Percentiles rank a stretch among this genome's conserved stretches.
These are phyloP conservation scores for Aspergillus hortae DNA, from an alignment of 2,329 filamentous ascomycete species.

Conservation along the genomic window DNA sequence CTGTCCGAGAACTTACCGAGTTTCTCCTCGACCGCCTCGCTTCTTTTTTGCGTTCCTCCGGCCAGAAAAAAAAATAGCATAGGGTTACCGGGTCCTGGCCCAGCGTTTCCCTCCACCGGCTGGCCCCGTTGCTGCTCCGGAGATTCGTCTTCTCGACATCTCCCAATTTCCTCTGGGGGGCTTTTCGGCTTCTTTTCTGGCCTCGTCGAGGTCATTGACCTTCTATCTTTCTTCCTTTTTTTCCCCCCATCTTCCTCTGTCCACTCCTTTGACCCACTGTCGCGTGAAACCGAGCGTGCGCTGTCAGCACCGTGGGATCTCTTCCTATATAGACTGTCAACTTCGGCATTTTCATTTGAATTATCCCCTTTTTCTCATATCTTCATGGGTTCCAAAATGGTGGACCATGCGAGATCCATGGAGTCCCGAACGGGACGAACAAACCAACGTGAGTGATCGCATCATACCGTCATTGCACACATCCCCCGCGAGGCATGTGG, in stretches of 20 bases:
- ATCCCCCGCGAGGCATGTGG: slow-evolving; percentile 12
- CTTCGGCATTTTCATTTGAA: not conserved
- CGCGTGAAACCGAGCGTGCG: slow-evolving; percentile 11
- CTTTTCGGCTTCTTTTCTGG: slow-evolving; percentile 9
- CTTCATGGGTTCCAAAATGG: slow-evolving; percentile 23
- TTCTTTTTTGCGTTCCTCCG: slow-evolving; percentile 8
- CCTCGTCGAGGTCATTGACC: slow-evolving; percentile 10
- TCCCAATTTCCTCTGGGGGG: slow-evolving; percentile 2
- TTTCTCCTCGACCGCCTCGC: slow-evolving; percentile 25
- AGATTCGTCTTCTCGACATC: slow-evolving; percentile 2
- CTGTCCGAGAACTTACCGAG: slow-evolving; percentile 23
- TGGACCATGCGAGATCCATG: slow-evolving; percentile 44
- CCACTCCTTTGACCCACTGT: slow-evolving; percentile 15
- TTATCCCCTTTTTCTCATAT: slow-evolving; percentile 6
- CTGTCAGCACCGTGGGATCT: slow-evolving; percentile 5
- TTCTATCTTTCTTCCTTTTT: slow-evolving; percentile 3
- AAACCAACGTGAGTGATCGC: slow-evolving; percentile 47
- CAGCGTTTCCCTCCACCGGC: slow-evolving; percentile 11
- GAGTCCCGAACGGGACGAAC: slow-evolving; percentile 46
- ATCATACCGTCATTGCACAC: not conserved
- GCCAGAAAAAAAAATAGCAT: slow-evolving; percentile 9
- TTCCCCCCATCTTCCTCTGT: slow-evolving; percentile 5
- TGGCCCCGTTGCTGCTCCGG: slow-evolving; percentile 8
- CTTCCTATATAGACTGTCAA: slow-evolving; percentile 2
- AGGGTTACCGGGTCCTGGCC: slow-evolving; percentile 11